Evolutionary conservation across 306 rosid genomes (phyloP), one percentile per base, ranked within the genome.

Genomic region (Datisca glomerata): DNA sequence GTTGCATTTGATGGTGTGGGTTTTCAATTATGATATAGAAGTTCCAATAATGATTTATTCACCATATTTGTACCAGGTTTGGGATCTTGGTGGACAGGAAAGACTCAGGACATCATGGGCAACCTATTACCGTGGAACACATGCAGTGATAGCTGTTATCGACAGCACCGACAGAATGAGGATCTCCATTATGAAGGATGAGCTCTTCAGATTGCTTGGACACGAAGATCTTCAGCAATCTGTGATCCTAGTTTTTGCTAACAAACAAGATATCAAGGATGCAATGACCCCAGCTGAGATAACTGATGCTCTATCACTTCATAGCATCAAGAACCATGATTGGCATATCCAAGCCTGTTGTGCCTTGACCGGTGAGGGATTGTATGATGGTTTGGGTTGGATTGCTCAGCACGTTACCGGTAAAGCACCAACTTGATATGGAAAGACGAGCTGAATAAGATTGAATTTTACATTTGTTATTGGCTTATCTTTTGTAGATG

Each of bases 51-150:
- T 4, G 31, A 25, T 4, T 6, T 24, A 5, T 10, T 51, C 17
- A 36, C 39, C 29, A 40, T 44, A 33, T 68, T 50, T 6, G 15
- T 60, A 43, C 41, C 71, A 84, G 98, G 98, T 91, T 2, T 91
- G 98, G 96, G 96, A 91, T 80, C 94, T 91, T 9, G 98, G 98
- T 0, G 96, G 96, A 35, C 98, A 91, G 71, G 98, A 91, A 31
- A 84, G 94, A 57, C 84, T 84, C 18, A 74, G 98, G 53, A 84
- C 96, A 38, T 91, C 98, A 21, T 84, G 98, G 98, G 96, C 98
- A 23, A 91, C 98, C 41, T 91, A 84, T 55, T 91, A 91, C 58
- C 75, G 96, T 8, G 96, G 98, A 66, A 84, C 98, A 12, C 72
- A 91, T 57, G 96, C 96, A 37, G 74, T 91, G 33, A 85, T 91